Conservation (phyloP, 2,329 filamentous ascomycete genomes). For the Exophiala xenobiotica region DNA sequence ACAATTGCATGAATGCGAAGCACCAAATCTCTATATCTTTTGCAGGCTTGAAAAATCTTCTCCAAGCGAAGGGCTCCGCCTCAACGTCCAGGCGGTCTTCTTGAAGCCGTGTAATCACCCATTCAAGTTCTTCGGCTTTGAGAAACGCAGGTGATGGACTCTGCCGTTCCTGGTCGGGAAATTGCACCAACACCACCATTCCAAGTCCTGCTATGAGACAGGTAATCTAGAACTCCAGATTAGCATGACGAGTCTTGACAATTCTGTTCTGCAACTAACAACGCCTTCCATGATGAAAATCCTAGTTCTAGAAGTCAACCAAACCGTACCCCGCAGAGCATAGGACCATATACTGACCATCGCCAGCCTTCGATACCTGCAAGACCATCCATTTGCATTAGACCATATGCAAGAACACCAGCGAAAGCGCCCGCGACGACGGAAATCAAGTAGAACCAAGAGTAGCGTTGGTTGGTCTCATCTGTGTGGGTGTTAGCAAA, state of each 20-base stretch:
- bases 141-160: conserved; percentile 36
- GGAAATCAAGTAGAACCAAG: conserved; percentile 51
- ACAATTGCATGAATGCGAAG: conserved; percentile 55
- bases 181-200: conserved; percentile 39
- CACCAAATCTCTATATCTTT: conserved; percentile 56
- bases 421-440: conserved; percentile 47
- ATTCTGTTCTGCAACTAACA: no score
- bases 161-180: conserved; percentile 37
- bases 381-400: conserved; percentile 37
- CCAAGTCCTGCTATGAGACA: conserved; percentile 28
- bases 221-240: no score
- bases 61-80: conserved; percentile 47
- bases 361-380: conserved; percentile 13
- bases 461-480: no score
- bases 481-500: no score
- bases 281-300: conserved; percentile 28
- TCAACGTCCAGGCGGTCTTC: conserved; percentile 54
- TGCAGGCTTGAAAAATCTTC: conserved; percentile 48
- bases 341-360: conserved; percentile 1
- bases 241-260: no score
- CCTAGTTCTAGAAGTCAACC: conserved; percentile 7
- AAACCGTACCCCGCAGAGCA: no score
- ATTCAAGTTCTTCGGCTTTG: conserved; percentile 24
- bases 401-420: conserved; percentile 47
- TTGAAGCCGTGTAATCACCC: conserved; percentile 48